phyloP scores from a whole-genome alignment of 2,329 filamentous ascomycete species.

The Capronia epimyces region DNA sequence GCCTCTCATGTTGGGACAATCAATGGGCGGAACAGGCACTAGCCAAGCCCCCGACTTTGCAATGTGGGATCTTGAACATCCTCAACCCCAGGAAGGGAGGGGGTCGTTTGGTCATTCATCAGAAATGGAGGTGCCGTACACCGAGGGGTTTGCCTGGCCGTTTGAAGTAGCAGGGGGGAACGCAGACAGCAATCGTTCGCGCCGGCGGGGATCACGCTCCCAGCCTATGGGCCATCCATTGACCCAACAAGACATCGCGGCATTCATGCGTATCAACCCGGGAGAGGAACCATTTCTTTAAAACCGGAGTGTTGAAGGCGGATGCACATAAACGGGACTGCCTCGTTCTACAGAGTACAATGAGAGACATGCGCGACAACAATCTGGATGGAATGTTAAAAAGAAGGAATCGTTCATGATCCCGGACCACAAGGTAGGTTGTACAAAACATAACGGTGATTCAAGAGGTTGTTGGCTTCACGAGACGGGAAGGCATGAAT shows the following conservation, averaged over 20 bases:
- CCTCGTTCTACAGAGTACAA: too few species aligned
- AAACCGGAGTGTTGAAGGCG: background rate
- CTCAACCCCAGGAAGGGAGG: background rate
- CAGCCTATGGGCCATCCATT: constrained; percentile 2
- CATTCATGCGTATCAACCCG: constrained; percentile 23
- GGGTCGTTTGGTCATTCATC: constrained; percentile 6
- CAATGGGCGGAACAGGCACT: background rate
- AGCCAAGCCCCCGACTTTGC: background rate
- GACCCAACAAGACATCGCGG: constrained; percentile 19
- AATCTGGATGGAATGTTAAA: too few species aligned
- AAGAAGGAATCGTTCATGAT: too few species aligned
- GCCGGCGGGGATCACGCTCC: background rate
- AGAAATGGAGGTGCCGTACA: constrained; percentile 14
- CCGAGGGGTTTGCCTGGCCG: constrained; percentile 15
- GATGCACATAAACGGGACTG: too few species aligned
- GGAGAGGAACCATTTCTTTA: constrained; percentile 18
- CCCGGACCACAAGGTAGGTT: too few species aligned
- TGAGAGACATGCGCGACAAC: too few species aligned
- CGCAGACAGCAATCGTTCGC: too few species aligned
- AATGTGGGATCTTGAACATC: background rate
- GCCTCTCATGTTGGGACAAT: constrained; percentile 2
- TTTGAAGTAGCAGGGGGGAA: background rate
- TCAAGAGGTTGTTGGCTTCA: too few species aligned
- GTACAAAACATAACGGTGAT: too few species aligned
- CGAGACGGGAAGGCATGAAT: too few species aligned